These are phyloP conservation scores for Cutaneotrichosporon dermatis DNA, from an alignment of 1,284 basidiomycete genomes.

Conservation along the genomic window DNA sequence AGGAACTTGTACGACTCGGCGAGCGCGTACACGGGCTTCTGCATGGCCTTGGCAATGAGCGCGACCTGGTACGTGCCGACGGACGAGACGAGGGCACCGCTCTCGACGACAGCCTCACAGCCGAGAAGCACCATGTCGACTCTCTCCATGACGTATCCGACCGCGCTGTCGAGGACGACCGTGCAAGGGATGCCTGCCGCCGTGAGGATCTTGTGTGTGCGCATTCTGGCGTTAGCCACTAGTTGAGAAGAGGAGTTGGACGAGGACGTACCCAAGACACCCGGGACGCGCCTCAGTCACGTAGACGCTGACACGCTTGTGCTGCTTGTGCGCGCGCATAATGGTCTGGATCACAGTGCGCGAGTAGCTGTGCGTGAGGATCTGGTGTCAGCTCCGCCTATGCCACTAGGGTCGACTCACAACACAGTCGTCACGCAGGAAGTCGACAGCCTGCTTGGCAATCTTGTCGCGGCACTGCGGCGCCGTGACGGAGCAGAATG, in stretches of 20 bases:
- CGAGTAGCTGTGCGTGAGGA: constrained; percentile 92
- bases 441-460: constrained; percentile 79
- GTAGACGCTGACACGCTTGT: constrained; percentile 92
- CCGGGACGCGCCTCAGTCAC: constrained; percentile 62
- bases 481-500: constrained; percentile 53
- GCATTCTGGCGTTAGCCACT: constrained; percentile 57
- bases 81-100: constrained; percentile 58
- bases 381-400: constrained; percentile 53
- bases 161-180: constrained; percentile 91
- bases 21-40: constrained; percentile 94
- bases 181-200: constrained; percentile 88
- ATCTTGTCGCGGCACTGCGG: constrained; percentile 84
- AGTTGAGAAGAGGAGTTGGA: neutral
- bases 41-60: constrained; percentile 86
- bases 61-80: constrained; percentile 95
- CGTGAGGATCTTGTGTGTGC: constrained; percentile 77
- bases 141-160: constrained; percentile 94
- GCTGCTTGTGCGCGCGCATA: constrained; percentile 72
- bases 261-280: constrained; percentile 30
- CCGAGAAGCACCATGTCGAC: constrained; percentile 93
- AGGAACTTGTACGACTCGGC: constrained; percentile 99
- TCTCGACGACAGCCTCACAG: constrained; percentile 95
- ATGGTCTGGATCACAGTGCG: constrained; percentile 93
- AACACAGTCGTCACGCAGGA: constrained; percentile 90
- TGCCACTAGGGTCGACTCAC: constrained; percentile 51